These are phyloP conservation scores for Ormosia emarginata DNA, from an alignment of 306 rosid genomes.

Conservation along the genomic window DNA sequence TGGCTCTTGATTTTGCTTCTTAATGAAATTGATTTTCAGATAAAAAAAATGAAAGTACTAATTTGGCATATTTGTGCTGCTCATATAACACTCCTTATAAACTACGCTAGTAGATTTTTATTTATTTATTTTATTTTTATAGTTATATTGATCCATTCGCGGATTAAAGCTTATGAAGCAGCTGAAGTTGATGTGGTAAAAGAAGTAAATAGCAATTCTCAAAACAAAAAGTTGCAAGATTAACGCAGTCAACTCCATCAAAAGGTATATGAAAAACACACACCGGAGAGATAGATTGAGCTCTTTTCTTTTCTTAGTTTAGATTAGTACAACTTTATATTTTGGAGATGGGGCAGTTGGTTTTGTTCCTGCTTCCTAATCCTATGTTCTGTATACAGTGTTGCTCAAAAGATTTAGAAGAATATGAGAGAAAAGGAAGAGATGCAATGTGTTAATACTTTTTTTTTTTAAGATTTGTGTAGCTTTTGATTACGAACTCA, in stretches of 20 bases:
- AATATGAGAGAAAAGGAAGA: background rate
- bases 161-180: background rate
- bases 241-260: constrained; percentile 40
- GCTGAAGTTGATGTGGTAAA: constrained; percentile 61
- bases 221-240: constrained; percentile 41
- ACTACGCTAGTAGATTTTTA: too few relatives aligned
- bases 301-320: background rate
- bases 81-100: too few relatives aligned
- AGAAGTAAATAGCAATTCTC: constrained; percentile 18
- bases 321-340: background rate
- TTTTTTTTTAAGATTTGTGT: background rate
- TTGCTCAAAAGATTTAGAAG: background rate
- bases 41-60: too few relatives aligned
- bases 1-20: too few relatives aligned
- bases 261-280: constrained; percentile 50
- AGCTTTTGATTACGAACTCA: background rate
- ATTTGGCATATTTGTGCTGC: too few relatives aligned
- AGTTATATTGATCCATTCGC: too few relatives aligned
- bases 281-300: constrained; percentile 7
- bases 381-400: background rate
- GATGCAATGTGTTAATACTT: background rate
- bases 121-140: too few relatives aligned
- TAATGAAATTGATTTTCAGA: too few relatives aligned
- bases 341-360: constrained; percentile 10
- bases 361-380: constrained; percentile 4